Conservation (phyloP, 768 basidiomycete genomes). For the Mycena rosella region DNA sequence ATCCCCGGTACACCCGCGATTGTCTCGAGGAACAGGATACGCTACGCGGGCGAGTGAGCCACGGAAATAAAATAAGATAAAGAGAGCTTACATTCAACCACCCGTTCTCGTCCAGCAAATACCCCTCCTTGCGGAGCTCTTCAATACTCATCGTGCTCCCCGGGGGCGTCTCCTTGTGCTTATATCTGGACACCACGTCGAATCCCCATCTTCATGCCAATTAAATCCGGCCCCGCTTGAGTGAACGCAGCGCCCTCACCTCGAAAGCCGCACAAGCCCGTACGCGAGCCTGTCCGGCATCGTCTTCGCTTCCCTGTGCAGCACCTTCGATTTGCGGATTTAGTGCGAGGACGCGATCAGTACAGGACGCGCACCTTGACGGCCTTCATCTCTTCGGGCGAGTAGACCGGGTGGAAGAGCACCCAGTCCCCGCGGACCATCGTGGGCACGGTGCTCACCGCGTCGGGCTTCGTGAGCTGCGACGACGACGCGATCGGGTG, state of each 20-base stretch:
- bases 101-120: slow-evolving; percentile 76
- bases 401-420: slow-evolving; percentile 93
- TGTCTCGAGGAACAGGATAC: slow-evolving; percentile 79
- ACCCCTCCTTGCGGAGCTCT: slow-evolving; percentile 81
- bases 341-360: neutral
- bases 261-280: slow-evolving; percentile 68
- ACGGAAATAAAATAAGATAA: neutral
- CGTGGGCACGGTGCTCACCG: slow-evolving; percentile 66
- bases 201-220: slow-evolving; percentile 67
- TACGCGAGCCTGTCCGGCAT: slow-evolving; percentile 81
- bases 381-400: slow-evolving; percentile 75
- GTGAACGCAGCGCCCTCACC: slow-evolving; percentile 49
- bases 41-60: slow-evolving; percentile 46
- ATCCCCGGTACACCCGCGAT: slow-evolving; percentile 97
- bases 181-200: slow-evolving; percentile 90
- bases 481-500: neutral
- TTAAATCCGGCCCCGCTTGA: too few relatives aligned
- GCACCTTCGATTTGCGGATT: slow-evolving; percentile 69
- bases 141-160: slow-evolving; percentile 74
- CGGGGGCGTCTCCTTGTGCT: slow-evolving; percentile 74
- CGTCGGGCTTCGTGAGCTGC: slow-evolving; percentile 55
- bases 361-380: slow-evolving; percentile 65
- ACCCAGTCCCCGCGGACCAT: slow-evolving; percentile 87
- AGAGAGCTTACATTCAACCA: slow-evolving; percentile 76
- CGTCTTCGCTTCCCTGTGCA: slow-evolving; percentile 74